Base-by-base conservation (phyloP, 768 basidiomycete genomes). In the Gloeophyllum trabeum region DNA sequence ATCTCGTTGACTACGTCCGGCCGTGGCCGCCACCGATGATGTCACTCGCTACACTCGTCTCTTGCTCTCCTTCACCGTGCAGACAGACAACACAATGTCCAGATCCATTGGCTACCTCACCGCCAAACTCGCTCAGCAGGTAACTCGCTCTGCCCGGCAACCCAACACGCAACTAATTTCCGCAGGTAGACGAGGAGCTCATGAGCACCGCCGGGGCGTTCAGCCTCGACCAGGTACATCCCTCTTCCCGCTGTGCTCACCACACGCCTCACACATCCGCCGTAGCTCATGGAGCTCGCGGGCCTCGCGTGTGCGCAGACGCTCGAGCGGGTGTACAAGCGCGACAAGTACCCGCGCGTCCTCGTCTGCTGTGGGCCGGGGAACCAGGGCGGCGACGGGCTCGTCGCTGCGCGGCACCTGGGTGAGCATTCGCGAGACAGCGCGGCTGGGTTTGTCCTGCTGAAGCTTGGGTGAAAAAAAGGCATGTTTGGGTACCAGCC, bases 281-380 rank as follows among this genome's bases (percentile, higher is more conserved):
- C n/a, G n/a, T n/a, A n/a, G n/a, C n/a, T n/a, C n/a, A 96, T 97
- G 91, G 94, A 98, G 55, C 73, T 98, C 10, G 94, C 94, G 23
- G 96, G 96, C 1, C 66, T 98, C 6, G 82, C 94, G 1, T 93
- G 93, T 55, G 96, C 94, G 0, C 88, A 93, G 57, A 75, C 86
- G 0, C 64, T 97, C 2, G 79, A 84, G 4, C 80, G 68, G n/a
- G 76, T 79, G 0, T 98, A 89, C 57, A 66, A 65, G 30, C 76
- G 71, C 23, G 75, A 79, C 3, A 71, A 67, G 35, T 78, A 87
- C 57, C 72, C 71, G 26, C 74, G 78, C 7, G 89, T 98, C 4
- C 66, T 98, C n/a, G 87, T 98, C 7, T 91, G 88, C 53, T 97
- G 93, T 56, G 96, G 96, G 14, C 93, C 96, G 5, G 96, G 96